These are phyloP conservation scores for Eleusine coracana DNA, from an alignment of 176 grass and related monocot genomes.

Conservation along the genomic window DNA sequence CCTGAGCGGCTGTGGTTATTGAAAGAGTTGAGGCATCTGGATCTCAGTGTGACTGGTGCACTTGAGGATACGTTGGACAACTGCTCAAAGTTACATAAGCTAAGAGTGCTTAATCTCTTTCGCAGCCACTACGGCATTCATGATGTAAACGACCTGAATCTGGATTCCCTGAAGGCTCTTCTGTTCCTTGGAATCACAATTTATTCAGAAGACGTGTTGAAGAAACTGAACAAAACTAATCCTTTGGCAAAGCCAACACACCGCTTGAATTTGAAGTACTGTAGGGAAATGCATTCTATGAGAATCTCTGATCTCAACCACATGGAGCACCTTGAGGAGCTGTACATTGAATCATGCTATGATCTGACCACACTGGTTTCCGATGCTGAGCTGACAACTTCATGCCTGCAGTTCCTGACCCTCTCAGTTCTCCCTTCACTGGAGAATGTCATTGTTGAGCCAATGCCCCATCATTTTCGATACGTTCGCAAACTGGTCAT, in stretches of 20 bases:
- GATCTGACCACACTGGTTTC: slow-evolving; percentile 50
- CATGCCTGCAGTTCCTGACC: slow-evolving; percentile 61
- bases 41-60: slow-evolving; percentile 63
- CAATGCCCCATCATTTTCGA: slow-evolving; percentile 52
- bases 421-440: slow-evolving; percentile 61
- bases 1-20: slow-evolving; percentile 59
- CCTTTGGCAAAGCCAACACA: slow-evolving; percentile 72
- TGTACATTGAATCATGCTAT: slow-evolving; percentile 70
- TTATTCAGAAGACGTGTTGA: slow-evolving; percentile 65
- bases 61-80: slow-evolving; percentile 66
- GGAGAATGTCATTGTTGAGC: slow-evolving; percentile 46
- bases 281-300: slow-evolving; percentile 55
- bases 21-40: slow-evolving; percentile 68
- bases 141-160: slow-evolving; percentile 60
- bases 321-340: slow-evolving; percentile 67
- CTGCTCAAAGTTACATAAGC: slow-evolving; percentile 63
- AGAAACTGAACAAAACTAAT: slow-evolving; percentile 58
- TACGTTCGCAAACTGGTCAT: slow-evolving; percentile 64
- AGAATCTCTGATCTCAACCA: slow-evolving; percentile 68
- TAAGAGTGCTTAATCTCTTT: slow-evolving; percentile 72
- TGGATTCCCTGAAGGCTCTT: slow-evolving; percentile 51
- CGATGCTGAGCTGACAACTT: slow-evolving; percentile 29
- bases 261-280: slow-evolving; percentile 65
- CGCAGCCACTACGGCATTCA: slow-evolving; percentile 67
- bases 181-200: slow-evolving; percentile 70